Evolutionary conservation across 495 filamentous ascomycete species (phyloP).

Genomic region (Neurospora discreta): DNA sequence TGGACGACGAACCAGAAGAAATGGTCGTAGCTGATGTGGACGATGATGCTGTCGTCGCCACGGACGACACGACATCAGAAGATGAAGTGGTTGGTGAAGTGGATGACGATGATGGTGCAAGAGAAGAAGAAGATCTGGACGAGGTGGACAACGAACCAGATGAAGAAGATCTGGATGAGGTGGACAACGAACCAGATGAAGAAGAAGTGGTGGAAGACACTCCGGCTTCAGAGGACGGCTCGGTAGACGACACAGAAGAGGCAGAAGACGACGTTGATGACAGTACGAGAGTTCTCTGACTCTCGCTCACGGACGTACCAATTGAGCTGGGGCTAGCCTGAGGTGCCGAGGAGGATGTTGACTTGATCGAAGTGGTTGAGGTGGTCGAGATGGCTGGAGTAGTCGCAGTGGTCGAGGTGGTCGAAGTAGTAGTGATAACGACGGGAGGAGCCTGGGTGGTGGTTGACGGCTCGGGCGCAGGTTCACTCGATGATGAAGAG

Average conservation of each 20-base stretch:
- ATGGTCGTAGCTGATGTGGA: not conserved
- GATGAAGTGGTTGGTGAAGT: conserved; percentile 1
- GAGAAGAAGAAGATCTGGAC: not conserved
- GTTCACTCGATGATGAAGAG: not conserved
- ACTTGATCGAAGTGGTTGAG: not conserved
- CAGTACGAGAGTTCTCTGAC: conserved; percentile 7
- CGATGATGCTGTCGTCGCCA: conserved; percentile 1
- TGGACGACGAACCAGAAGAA: not conserved
- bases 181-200: conserved; percentile 1
- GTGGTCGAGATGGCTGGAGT: not conserved
- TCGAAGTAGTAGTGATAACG: not conserved
- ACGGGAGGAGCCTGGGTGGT: conserved; percentile 8
- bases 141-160: conserved; percentile 1
- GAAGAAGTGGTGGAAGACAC: conserved; percentile 1
- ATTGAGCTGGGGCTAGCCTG: not conserved
- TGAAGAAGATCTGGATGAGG: not conserved
- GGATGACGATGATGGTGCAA: not conserved
- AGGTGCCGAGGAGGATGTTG: not conserved
- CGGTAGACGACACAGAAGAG: conserved; percentile 3
- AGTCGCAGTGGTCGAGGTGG: not conserved
- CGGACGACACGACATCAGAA: not conserved
- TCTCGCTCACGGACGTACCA: conserved; percentile 7
- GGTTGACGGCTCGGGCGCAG: not conserved
- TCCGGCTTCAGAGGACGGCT: not conserved
- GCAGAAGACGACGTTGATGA: conserved; percentile 1